Evolutionary conservation across 2,329 filamentous ascomycete species (phyloP).

Genomic region (Pseudogymnoascus sp.): DNA sequence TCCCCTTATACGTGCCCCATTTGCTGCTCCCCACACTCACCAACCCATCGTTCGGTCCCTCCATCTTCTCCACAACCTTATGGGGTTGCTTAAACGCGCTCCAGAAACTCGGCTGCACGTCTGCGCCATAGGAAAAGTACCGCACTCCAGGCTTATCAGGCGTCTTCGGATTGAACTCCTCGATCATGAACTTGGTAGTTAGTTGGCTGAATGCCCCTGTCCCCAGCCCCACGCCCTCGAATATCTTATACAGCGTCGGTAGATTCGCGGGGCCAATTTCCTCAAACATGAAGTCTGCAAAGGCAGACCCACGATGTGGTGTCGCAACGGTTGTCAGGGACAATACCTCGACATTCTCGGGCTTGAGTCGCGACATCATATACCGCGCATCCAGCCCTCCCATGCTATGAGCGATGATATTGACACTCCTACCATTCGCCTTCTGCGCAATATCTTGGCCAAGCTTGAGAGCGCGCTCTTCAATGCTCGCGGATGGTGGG

Average conservation of each 20-base stretch:
- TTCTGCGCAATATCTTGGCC: slow-evolving; percentile 43
- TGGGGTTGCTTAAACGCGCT: slow-evolving; percentile 55
- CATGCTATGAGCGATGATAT: slow-evolving; percentile 68
- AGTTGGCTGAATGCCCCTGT: slow-evolving; percentile 56
- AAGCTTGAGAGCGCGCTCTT: slow-evolving; percentile 52
- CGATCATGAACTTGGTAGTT: slow-evolving; percentile 49
- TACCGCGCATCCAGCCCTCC: slow-evolving; percentile 58
- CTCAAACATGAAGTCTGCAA: slow-evolving; percentile 47
- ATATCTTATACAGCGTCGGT: slow-evolving; percentile 48
- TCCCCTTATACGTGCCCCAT: slow-evolving; percentile 59
- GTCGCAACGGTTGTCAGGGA: slow-evolving; percentile 33
- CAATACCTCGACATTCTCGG: slow-evolving; percentile 37
- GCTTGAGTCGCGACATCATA: slow-evolving; percentile 52
- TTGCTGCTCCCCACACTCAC: slow-evolving; percentile 56
- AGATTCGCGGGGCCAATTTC: slow-evolving; percentile 39
- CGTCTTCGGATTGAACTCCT: slow-evolving; percentile 51
- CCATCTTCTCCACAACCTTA: slow-evolving; percentile 40
- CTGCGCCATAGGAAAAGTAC: slow-evolving; percentile 58
- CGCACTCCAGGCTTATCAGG: slow-evolving; percentile 45
- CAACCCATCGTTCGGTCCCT: slow-evolving; percentile 60
- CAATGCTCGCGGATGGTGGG: slow-evolving; percentile 53
- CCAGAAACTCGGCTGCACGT: slow-evolving; percentile 49
- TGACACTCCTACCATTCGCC: slow-evolving; percentile 52
- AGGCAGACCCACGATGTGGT: slow-evolving; percentile 35
- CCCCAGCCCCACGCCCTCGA: slow-evolving; percentile 45